phyloP scores from a whole-genome alignment of 2,329 filamentous ascomycete genomes.

The Alternaria tenuissima region DNA sequence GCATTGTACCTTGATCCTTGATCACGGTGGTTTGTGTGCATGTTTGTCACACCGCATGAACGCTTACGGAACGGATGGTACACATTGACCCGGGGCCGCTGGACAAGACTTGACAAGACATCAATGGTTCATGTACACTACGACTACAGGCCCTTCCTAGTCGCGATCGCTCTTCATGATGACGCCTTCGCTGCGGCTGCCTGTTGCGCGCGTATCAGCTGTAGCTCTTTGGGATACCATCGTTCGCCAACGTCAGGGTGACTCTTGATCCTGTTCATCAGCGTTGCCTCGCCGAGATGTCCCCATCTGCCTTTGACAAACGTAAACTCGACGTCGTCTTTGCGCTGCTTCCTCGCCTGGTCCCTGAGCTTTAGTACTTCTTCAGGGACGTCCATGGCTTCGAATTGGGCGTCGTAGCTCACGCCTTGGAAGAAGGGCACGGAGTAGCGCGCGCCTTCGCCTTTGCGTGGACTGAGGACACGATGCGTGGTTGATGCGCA shows the following conservation, averaged over 20 bases:
- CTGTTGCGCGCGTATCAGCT: constrained; percentile 54
- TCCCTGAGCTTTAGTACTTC: constrained; percentile 69
- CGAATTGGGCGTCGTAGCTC: constrained; percentile 79
- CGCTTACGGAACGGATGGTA: constrained; percentile 3
- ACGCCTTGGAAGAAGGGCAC: constrained; percentile 92
- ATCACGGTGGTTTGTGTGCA: constrained; percentile 8
- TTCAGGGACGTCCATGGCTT: constrained; percentile 74
- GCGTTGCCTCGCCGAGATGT: constrained; percentile 80
- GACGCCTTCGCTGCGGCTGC: constrained; percentile 22
- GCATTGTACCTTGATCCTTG: constrained; percentile 11
- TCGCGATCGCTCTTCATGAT: constrained; percentile 1
- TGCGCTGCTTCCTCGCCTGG: constrained; percentile 66
- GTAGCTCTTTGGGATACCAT: constrained; percentile 64
- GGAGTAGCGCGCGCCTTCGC: constrained; percentile 75
- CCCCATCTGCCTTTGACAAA: constrained; percentile 74
- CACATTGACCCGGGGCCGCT: not conserved
- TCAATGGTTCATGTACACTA: constrained; percentile 9
- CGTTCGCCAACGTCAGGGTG: constrained; percentile 86
- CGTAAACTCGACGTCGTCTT: constrained; percentile 82
- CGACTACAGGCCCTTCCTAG: constrained; percentile 4
- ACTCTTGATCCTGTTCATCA: constrained; percentile 85
- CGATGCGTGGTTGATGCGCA: constrained; percentile 83
- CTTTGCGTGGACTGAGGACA: constrained; percentile 76
- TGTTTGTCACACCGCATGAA: constrained; percentile 22
- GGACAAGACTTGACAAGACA: not conserved